phyloP scores from a whole-genome alignment of 129 eudicot species.

The Gnaphalium uliginosum region DNA sequence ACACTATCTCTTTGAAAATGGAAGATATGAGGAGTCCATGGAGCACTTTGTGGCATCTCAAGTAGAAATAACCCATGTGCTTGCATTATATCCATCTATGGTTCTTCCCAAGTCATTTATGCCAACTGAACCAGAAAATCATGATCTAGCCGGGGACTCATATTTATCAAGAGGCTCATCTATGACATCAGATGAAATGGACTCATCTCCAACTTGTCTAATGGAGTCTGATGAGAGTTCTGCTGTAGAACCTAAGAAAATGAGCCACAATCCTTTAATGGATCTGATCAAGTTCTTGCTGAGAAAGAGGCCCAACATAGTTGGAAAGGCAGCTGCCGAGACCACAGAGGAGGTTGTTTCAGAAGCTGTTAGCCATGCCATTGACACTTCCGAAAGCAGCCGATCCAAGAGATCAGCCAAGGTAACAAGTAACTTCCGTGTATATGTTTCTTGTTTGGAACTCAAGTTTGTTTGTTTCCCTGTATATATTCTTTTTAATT shows the following conservation, averaged over 20 bases:
- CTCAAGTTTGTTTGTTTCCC: not conserved
- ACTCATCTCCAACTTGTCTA: slow-evolving; percentile 47
- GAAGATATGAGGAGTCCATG: slow-evolving; percentile 92
- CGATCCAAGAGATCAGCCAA: slow-evolving; percentile 62
- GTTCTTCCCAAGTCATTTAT: slow-evolving; percentile 60
- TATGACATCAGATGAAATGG: slow-evolving; percentile 80
- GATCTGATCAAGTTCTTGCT: slow-evolving; percentile 86
- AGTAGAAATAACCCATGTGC: slow-evolving; percentile 89
- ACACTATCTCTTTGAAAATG: slow-evolving; percentile 80
- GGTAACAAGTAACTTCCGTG: slow-evolving; percentile 42
- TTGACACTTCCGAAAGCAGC: slow-evolving; percentile 46
- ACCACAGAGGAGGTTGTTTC: slow-evolving; percentile 93
- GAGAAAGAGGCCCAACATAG: slow-evolving; percentile 71
- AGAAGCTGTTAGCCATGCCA: slow-evolving; percentile 77
- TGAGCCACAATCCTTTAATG: slow-evolving; percentile 88
- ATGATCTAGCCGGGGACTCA: slow-evolving; percentile 62
- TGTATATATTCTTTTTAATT: not conserved
- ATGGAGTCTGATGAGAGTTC: slow-evolving; percentile 59
- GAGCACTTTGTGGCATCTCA: slow-evolving; percentile 93
- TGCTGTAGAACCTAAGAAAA: slow-evolving; percentile 72
- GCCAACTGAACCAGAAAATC: slow-evolving; percentile 62
- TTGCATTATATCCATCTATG: slow-evolving; percentile 81
- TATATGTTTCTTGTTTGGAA: slow-evolving; percentile 15
- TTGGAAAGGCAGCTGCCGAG: slow-evolving; percentile 97
- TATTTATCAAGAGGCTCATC: slow-evolving; percentile 69